Conservation (phyloP, 495 filamentous ascomycete genomes). For the Amniculicola lignicola region DNA sequence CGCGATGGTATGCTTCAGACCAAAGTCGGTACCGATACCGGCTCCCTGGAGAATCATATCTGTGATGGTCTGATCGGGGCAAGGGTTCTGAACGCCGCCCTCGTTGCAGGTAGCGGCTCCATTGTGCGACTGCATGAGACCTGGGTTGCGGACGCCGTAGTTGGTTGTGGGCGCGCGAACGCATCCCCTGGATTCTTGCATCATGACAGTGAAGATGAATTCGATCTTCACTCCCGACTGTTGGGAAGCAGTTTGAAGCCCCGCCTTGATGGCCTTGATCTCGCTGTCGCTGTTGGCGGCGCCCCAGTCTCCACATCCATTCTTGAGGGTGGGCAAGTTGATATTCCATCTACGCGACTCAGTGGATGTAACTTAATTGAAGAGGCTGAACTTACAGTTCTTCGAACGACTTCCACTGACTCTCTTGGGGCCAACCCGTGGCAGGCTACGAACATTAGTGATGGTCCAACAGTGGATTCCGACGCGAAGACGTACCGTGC, state of each 20-base stretch:
- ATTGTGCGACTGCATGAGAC: constrained; percentile 49
- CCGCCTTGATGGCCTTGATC: constrained; percentile 83
- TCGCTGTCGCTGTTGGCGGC: constrained; percentile 64
- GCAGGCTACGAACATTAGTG: too few species aligned
- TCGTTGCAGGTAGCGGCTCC: constrained; percentile 50
- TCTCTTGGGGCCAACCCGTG: constrained; percentile 32
- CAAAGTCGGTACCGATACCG: constrained; percentile 46
- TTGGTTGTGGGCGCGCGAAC: constrained; percentile 45
- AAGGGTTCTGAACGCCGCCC: constrained; percentile 43
- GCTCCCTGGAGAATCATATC: constrained; percentile 53
- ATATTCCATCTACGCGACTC: constrained; percentile 2
- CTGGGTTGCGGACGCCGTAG: constrained; percentile 44
- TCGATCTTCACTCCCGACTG: constrained; percentile 45
- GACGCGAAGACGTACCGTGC: constrained; percentile 11
- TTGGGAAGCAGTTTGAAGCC: constrained; percentile 50
- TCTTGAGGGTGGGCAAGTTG: constrained; percentile 47
- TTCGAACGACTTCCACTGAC: constrained; percentile 31
- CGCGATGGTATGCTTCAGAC: constrained; percentile 44
- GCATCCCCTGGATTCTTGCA: constrained; percentile 61
- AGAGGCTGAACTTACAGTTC: constrained; percentile 24
- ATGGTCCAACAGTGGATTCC: too few species aligned
- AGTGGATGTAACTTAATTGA: background rate
- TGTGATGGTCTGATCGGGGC: constrained; percentile 45
- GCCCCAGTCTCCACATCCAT: too few species aligned
- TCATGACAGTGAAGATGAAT: constrained; percentile 48